Base-by-base conservation (phyloP, 2,329 filamentous ascomycete species). In the Ophiostoma sp. region DNA sequence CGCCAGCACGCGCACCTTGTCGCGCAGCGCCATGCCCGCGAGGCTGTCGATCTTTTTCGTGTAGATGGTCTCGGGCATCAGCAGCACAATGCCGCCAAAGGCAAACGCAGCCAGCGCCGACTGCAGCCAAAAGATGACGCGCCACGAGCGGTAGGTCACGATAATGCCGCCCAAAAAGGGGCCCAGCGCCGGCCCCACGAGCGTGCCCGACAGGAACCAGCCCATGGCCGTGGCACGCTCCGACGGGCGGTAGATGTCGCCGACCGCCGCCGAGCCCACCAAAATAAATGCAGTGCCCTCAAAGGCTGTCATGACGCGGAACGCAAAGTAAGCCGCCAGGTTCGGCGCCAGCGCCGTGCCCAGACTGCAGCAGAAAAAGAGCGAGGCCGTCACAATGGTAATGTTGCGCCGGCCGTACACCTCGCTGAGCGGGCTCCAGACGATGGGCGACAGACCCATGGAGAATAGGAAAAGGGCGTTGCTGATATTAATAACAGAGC, bases 381-480 rank as follows among this genome's bases (percentile, higher is more conserved):
- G 79, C 1, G 84, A 76, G 0, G 85, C 83, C 57, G 85, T 86
- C 13, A 80, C 76, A 48, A 88, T 78, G 69, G 83, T 86, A 27
- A 86, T 82, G 85, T 86, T 62, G 73, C 83, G 79, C 70, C 85
- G 79, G 3, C 85, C 86, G 73, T 83, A 86, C 13, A 86, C 82
- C 72, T 86, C 84, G 70, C 86, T 87, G 60, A 90, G 79, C 0
- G 89, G 89, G 0, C 89, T 89, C 83, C 88, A 92, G 69, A 91
- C 84, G 8, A 86, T 83, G 0, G 89, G 85, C 2, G 82, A 83
- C 5, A 90, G 73, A 0, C 88, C 90, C 90, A 92, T 92, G 76
- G 89, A 89, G 2, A 90, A 78, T 79, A 92, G 83, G 74, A 91
- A 92, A 15, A 91, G 76, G 0, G 89, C 89, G 79, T 91, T 92